Base-by-base conservation (phyloP, 306 rosid species). In the Pachyrhizus erosus region DNA sequence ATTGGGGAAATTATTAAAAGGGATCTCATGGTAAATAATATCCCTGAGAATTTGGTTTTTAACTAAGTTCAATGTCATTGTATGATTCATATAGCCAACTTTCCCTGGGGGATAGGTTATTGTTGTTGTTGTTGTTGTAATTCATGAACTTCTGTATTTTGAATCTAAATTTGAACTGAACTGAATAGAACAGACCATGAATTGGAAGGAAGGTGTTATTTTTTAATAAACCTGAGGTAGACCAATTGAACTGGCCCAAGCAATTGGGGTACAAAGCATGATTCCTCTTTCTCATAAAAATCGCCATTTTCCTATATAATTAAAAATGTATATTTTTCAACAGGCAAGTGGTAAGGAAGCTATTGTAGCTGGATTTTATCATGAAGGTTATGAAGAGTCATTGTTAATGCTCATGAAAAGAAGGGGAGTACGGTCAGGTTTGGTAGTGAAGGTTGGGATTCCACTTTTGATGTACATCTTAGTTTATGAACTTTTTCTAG, bases 321-420 rank as follows among this genome's bases (percentile, higher is more conserved):
- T 70, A 39, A 70, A 62, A 66, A 1, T 40, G 29, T 77, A 9
- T 8, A 49, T 52, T 79, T 79, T 77, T 75, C 64, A 13, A 77
- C 88, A 96, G 99, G 97, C 93, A 60, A 90, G 75, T 61, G 99
- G 99, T 70, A 96, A 88, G 96, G 99, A 96, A 87, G 87, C 99
- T 45, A 89, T 92, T 83, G 92, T 96, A 76, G 82, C 98, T 40
- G 99, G 99, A 75, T 96, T 96, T 91, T 93, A 96, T 86, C 99
- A 96, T 80, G 96, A 86, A 84, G 99, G 97, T 84, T 96, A 93
- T 24, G 97, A 91, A 86, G 98, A 92, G 79, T 84, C 96, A 52
- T 86, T 96, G 78, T 78, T 96, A 82, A 96, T 96, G 99, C 99
- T 93, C 58, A 96, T 96, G 98, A 96, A 88, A 90, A 96, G 99